phyloP scores from a whole-genome alignment of 441 rosid species.

The Euphorbia schlechtendalii region DNA sequence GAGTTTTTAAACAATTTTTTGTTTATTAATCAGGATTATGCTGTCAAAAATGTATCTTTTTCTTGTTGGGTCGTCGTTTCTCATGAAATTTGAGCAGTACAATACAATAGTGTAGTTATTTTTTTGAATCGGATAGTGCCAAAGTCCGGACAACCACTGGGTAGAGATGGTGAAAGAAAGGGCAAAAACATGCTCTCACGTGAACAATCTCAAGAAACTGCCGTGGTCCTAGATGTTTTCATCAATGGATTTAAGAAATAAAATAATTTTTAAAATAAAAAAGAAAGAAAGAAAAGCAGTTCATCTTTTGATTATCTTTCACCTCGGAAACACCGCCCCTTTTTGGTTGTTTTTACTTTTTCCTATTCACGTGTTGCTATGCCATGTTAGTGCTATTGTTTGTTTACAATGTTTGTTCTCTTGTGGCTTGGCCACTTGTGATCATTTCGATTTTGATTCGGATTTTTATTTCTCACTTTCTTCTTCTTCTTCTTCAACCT shows the following conservation, averaged over 20 bases:
- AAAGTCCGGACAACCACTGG: no score
- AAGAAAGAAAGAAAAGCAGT: constrained; percentile 6
- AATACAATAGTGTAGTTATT: constrained; percentile 4
- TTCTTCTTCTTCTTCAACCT: background rate
- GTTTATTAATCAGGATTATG: background rate
- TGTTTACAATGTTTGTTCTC: constrained; percentile 58
- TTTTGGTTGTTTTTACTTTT: constrained; percentile 31
- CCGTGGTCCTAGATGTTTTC: constrained; percentile 28
- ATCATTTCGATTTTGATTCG: constrained; percentile 23
- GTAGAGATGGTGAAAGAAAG: constrained; percentile 16
- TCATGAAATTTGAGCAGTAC: constrained; percentile 1
- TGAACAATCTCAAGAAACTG: constrained; percentile 52
- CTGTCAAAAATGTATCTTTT: background rate
- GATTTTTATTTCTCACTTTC: background rate
- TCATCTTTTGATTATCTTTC: constrained; percentile 15
- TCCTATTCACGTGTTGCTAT: constrained; percentile 70
- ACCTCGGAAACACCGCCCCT: constrained; percentile 64
- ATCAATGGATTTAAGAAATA: no score
- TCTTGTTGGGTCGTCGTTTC: background rate
- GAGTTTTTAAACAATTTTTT: background rate
- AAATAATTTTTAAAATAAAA: constrained; percentile 10
- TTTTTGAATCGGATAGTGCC: no score
- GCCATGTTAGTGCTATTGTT: constrained; percentile 24
- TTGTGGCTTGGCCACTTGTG: constrained; percentile 41
- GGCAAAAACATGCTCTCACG: constrained; percentile 36